Evolutionary conservation across 1,139 yeast species (phyloP), one percentile per base, ranked within the genome.

Genomic region (Yamadazyma dendronema): DNA sequence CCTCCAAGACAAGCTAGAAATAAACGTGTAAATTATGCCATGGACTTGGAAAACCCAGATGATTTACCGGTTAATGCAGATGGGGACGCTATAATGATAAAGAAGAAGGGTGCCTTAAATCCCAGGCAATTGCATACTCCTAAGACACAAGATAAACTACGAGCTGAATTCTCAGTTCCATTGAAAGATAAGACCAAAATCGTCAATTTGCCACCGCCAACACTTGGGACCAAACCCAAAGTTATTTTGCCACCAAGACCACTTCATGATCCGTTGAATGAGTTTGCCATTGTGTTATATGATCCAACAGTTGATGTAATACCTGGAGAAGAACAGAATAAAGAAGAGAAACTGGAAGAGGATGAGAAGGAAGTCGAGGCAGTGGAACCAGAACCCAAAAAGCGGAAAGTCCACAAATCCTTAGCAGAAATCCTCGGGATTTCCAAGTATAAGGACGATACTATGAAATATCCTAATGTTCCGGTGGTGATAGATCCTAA

Each of bases 401-500:
- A 59, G 43, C 54, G 64, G 28, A 63, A 62, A 35, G 66, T 50
- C 28, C 89, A 88, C 45, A 81, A 78, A 48, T 76, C 95, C 0
- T 61, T 92, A 32, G 87, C 84, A 4, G 96, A 90, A 46, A 79
- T 92, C 33, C 66, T 92, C 29, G 97, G 97, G 0, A 78, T 88
- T 17, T 66, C 73, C 5, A 67, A 67, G 35, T 64, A 67, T 36
- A 76, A 81, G 1, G 75, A 75, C 34, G 79, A 74, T 28, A 56
- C 67, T 46, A 71, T 73, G 27, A 77, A 74, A 43, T 80, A 74
- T 43, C 86, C 95, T 0, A 82, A 87, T 55, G 97, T 92, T 2
- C 96, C 99, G 0, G 98, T 92, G 7, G 97, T 94, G 2, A 86
- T 94, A 34, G 99, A 92, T 54, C 99, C 99, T 0, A 77, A 74